Percentiles rank a stretch among this genome's conserved stretches.
phyloP scores from a whole-genome alignment of 1,139 yeast species.

The Hanseniaspora sp. region DNA sequence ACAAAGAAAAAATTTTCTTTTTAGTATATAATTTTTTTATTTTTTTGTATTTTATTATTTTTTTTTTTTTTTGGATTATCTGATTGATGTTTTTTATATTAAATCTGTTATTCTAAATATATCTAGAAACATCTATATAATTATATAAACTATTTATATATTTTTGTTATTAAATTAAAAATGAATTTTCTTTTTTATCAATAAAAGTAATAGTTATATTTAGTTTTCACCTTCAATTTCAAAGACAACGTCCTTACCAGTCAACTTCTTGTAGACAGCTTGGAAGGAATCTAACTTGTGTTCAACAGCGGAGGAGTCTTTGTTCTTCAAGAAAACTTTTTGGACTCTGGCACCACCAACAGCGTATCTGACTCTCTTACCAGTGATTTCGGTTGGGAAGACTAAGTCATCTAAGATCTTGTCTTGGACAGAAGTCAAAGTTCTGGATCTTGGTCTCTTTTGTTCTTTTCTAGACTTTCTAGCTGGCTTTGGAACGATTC shows the following conservation, averaged over 20 bases:
- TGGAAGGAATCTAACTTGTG: slow-evolving; percentile 99
- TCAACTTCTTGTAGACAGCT: slow-evolving; percentile 94
- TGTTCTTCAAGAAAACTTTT: slow-evolving; percentile 95
- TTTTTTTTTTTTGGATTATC: neutral
- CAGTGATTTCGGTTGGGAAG: slow-evolving; percentile 98
- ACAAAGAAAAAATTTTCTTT: no score
- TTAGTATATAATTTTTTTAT: neutral
- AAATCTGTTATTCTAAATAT: neutral
- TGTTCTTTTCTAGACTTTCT: slow-evolving; percentile 84
- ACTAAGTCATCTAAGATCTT: slow-evolving; percentile 97
- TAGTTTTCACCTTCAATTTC: slow-evolving; percentile 82
- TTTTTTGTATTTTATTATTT: neutral
- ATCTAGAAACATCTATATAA: slow-evolving; percentile 5
- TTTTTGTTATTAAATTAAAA: neutral
- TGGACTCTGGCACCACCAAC: slow-evolving; percentile 99
- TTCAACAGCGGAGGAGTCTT: slow-evolving; percentile 94
- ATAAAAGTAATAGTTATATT: slow-evolving; percentile 23
- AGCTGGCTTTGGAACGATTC: slow-evolving; percentile 95
- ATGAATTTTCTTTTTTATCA: neutral
- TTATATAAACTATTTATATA: neutral
- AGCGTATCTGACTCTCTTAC: slow-evolving; percentile 98
- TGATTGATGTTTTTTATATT: neutral
- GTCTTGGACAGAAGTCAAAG: slow-evolving; percentile 97
- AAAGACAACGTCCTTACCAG: slow-evolving; percentile 98
- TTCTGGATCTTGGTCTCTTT: slow-evolving; percentile 99